These are phyloP conservation scores for Epichloe hybrida DNA, from an alignment of 2,329 filamentous ascomycete species.

Conservation along the genomic window DNA sequence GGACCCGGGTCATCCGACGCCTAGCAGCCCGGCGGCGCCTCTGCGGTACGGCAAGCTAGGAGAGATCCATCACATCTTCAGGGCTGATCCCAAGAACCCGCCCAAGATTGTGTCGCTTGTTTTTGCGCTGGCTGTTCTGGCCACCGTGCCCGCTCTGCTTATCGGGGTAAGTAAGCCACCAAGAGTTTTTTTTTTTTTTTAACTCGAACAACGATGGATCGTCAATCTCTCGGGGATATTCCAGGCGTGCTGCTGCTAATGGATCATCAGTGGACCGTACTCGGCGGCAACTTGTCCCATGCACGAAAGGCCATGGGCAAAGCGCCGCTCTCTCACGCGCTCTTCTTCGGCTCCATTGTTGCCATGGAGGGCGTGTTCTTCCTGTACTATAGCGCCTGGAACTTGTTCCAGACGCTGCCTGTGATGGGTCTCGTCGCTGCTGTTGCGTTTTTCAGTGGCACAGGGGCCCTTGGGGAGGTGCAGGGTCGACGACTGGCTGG, in stretches of 20 bases:
- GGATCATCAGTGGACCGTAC: conserved; percentile 53
- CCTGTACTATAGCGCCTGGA: conserved; percentile 88
- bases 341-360: conserved; percentile 80
- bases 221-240: too few relatives aligned
- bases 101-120: conserved; percentile 65
- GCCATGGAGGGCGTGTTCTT: conserved; percentile 88
- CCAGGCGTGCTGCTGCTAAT: conserved; percentile 9
- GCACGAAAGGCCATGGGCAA: conserved; percentile 58
- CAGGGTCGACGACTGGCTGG: conserved; percentile 76
- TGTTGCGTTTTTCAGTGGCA: conserved; percentile 74
- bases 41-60: conserved; percentile 71
- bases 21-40: conserved; percentile 48
- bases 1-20: conserved; percentile 46
- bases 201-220: too few relatives aligned
- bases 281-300: conserved; percentile 77
- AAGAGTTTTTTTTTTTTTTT: too few relatives aligned
- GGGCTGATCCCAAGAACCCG: conserved; percentile 63
- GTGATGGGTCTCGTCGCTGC: conserved; percentile 51
- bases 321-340: conserved; percentile 65
- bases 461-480: conserved; percentile 82
- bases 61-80: conserved; percentile 89
- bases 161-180: conserved; percentile 37
- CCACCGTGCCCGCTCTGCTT: conserved; percentile 60
- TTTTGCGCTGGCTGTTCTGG: conserved; percentile 61
- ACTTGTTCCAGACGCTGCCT: conserved; percentile 77